Evolutionary conservation across 2,329 filamentous ascomycete genomes (phyloP), one percentile per base, ranked within the genome.

Genomic region (Ascochyta pisi): DNA sequence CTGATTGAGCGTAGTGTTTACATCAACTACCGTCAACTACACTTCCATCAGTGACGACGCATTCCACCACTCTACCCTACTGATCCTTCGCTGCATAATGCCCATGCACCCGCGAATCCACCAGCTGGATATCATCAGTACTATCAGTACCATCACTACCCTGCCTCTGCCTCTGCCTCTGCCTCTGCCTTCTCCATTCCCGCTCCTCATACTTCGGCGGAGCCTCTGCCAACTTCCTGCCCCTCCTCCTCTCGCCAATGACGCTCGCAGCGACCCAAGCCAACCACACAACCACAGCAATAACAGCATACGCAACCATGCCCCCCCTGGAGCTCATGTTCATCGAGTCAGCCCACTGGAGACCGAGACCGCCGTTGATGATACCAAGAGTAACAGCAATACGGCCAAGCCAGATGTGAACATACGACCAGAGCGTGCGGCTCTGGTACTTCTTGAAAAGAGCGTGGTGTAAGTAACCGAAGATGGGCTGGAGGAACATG

Each of bases 301-400:
- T 69, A 7, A 84, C 78, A 3, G 75, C 73, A 60, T 84, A 85
- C 0, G 76, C 81, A 58, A 84, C 81, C 45, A 68, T 69, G 1
- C 70, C 70, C 6, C 57, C 45, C 19, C 35, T 62, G 0, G 66
- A 68, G n/a, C 73, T 73, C 22, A 70, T 62, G 4, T 60, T 66
- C 41, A 73, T 77, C 31, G 76, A 71, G 22, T 78, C 73, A 3
- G 81, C 79, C 16, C 83, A 71, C 54, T 74, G 70, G 34, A 85
- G 77, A 0, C 84, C 84, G 1, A 86, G 68, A 0, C 83, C 84
- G n/a, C 82, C 84, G 63, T 85, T 86, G 66, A 86, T 76, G 52
- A 85, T 81, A 3, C 81, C 84, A 0, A 85, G 70, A 0, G 78
- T 73, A 12, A 86, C 78, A 22, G 80, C 74, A 26, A 75, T 61